Evolutionary conservation across 208 protist genomes (phyloP).

Genomic region (Acanthamoeba royreba): DNA sequence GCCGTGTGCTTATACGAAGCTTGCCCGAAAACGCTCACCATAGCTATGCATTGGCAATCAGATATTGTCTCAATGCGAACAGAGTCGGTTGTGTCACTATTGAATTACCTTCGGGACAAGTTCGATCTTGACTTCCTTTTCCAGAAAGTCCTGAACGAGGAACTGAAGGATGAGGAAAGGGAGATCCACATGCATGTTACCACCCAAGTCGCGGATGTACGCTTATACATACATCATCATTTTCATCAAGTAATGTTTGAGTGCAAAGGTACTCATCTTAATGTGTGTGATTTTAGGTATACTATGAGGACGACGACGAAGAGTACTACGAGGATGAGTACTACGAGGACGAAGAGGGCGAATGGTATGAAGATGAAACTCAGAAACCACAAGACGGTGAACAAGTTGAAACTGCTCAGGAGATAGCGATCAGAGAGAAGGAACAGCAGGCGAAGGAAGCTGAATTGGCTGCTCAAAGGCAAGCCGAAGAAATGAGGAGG

Average conservation of each 20-base stretch:
- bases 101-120: neutral
- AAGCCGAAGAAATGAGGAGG: no score
- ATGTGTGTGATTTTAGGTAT: neutral
- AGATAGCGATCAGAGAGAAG: no score
- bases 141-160: neutral
- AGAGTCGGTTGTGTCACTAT: neutral
- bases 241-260: no score
- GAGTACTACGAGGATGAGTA: neutral
- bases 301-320: neutral
- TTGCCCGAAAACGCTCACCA: no score
- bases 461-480: no score
- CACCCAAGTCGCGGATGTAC: neutral
- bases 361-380: neutral
- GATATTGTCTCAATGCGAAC: neutral
- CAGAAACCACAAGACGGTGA: no score
- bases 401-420: neutral
- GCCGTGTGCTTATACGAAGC: no score
- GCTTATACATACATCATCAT: no score
- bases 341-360: neutral
- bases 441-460: no score
- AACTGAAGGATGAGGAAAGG: neutral
- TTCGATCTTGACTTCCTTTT: constrained; percentile 23
- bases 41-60: neutral
- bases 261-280: neutral
- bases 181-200: neutral